Base-by-base conservation (phyloP, 257 asterid genomes). In the Jasminum sambac region DNA sequence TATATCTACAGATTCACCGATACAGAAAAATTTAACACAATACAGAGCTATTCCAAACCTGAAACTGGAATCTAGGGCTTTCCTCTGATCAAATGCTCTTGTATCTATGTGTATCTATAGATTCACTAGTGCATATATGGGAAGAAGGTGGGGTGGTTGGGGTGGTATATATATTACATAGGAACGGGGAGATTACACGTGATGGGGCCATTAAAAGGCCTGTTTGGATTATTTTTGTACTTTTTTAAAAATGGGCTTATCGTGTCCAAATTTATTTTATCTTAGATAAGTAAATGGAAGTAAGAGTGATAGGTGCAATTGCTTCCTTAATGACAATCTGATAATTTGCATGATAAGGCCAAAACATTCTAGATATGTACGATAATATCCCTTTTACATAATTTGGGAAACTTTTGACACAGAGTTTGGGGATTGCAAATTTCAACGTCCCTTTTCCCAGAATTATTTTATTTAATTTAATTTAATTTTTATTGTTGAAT, bases 11-110 rank as follows among this genome's bases (percentile, higher is more conserved):
- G 59, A 50, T 50, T 50, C 23, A 16, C 25, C 24, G 6, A 52
- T 52, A 19, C 21, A 8, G 8, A 52, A 2, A 17, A 52, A 7
- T 1, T n/a, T 19, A 17, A 8, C 30, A 8, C 26, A 52, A 8
- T 9, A 17, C 13, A 52, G 19, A 7, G 8, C 9, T 52, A 21
- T 52, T 17, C 14, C 14, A 9, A 52, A 52, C 61, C 26, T 52
- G 61, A 52, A 52, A 17, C 61, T 52, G 58, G 5, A 48, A 48
- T 48, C 24, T 48, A 48, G 11, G 58, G 24, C 24, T 44, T 14
- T 16, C 8, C 21, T 52, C 12, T 36, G 73, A 68, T 68, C 65
- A 68, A 68, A 68, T 68, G 73, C 37, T 23, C 58, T 25, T 16
- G 70, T 36, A 8, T 44, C 21, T 44, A 44, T 5, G 16, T 48